phyloP scores from a whole-genome alignment of 768 basidiomycete species.

The Punctularia strigosozonata region DNA sequence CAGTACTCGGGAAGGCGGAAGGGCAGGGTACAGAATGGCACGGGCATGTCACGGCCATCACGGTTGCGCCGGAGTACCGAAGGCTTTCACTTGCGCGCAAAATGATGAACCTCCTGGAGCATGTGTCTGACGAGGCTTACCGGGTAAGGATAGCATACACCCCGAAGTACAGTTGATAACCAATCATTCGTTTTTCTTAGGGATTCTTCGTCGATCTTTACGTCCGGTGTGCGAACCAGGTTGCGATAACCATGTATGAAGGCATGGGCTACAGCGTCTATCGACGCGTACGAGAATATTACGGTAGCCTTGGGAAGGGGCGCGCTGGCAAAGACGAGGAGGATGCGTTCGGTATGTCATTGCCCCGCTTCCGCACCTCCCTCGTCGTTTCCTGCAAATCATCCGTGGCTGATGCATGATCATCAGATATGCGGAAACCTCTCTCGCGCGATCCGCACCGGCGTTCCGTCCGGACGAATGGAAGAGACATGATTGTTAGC shows the following conservation, averaged over 20 bases:
- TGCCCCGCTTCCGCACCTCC: not conserved
- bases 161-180: no score
- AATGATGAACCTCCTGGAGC: conserved; percentile 82
- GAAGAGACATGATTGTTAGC: conserved; percentile 60
- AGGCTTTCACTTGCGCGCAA: conserved; percentile 76
- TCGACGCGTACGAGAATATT: conserved; percentile 83
- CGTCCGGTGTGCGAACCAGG: conserved; percentile 75
- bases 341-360: conserved; percentile 75
- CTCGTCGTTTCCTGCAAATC: not conserved
- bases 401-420: not conserved
- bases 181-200: no score
- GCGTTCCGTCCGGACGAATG: conserved; percentile 60
- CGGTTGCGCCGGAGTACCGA: conserved; percentile 89
- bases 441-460: conserved; percentile 47
- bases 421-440: conserved; percentile 63
- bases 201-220: conserved; percentile 94
- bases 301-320: conserved; percentile 64
- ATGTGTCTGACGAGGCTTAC: conserved; percentile 71
- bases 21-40: conserved; percentile 70
- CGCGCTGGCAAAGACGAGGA: conserved; percentile 76
- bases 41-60: conserved; percentile 91
- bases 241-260: conserved; percentile 90
- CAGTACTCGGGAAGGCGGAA: conserved; percentile 93
- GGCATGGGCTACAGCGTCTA: conserved; percentile 89
- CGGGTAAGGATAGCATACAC: no score